Base-by-base conservation (phyloP, 2,329 filamentous ascomycete species). In the Diaporthe destruens region DNA sequence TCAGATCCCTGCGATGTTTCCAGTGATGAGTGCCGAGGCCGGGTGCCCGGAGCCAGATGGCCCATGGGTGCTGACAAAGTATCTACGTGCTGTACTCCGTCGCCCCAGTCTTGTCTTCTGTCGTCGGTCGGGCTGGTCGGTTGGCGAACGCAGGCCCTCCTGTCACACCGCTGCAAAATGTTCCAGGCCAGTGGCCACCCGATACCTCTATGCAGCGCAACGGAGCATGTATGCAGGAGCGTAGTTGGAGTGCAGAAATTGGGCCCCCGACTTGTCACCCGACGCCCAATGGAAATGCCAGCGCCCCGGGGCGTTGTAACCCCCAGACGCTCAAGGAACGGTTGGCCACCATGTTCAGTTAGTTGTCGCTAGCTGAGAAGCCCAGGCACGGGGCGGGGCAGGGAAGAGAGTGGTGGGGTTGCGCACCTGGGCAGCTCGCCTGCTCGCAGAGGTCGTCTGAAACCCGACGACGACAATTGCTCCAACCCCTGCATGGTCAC, bases 181-280 rank as follows among this genome's bases (percentile, higher is more conserved):
- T 44, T 49, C 66, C n/a, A 39, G 34, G 29, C 20, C 47, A 49
- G 29, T 29, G 29, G 65, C 51, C 67, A 36, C 47, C 32, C 66
- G 66, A 32, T 74, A 55, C 44, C 47, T 53, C 53, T 44, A 74
- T 74, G 72, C 72, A 74, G 51, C 12, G 36, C 34, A 53, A 70
- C 57, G 72, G 72, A 47, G 72, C 65, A 70, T 71, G n/a, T 59
- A 72, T 74, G 72, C 72, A 74, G 69, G 69, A 63, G 69, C 36
- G 25, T n/a, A n/a, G n/a, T n/a, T n/a, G n/a, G n/a, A n/a, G n/a
- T 63, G 61, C 71, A 74, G 68, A 56, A 71, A 51, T 56, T n/a
- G 29, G 57, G 72, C 68, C 44, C 68, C 47, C 53, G 54, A 65
- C 20, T n/a, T 39, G 32, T 59, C 29, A 20, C 47, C 53, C 56